Percentiles rank a stretch among this genome's conserved stretches.
Evolutionary conservation across 164 flowering plant species (phyloP).

Genomic region (Protea cynaroides): DNA sequence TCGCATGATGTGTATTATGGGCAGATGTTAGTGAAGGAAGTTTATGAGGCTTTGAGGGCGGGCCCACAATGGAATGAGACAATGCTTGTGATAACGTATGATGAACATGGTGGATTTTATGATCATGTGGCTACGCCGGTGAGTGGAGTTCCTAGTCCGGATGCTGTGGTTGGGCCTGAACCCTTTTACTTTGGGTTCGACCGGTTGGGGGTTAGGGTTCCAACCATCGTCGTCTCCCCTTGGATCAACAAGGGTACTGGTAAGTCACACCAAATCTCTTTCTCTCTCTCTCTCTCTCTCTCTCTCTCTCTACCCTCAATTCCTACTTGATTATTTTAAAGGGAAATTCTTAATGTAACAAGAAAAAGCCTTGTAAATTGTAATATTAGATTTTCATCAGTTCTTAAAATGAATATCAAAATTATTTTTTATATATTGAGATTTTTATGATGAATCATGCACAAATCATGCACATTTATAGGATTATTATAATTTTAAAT

Average conservation of each 20-base stretch:
- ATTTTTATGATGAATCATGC: too few relatives aligned
- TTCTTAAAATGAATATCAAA: too few relatives aligned
- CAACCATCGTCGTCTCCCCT: conserved; percentile 72
- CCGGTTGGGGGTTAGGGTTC: conserved; percentile 86
- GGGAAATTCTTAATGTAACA: too few relatives aligned
- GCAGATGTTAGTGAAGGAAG: conserved; percentile 87
- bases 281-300: background rate
- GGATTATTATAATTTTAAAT: too few relatives aligned
- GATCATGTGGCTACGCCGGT: conserved; percentile 91
- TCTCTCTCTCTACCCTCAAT: background rate
- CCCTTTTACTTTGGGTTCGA: conserved; percentile 69
- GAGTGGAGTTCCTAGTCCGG: conserved; percentile 81
- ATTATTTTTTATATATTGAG: too few relatives aligned
- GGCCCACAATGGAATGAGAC: conserved; percentile 96
- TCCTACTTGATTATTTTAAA: too few relatives aligned
- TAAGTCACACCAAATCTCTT: conserved; percentile 15
- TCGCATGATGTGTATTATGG: conserved; percentile 89
- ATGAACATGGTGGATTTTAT: conserved; percentile 90
- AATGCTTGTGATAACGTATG: conserved; percentile 69
- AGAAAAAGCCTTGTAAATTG: too few relatives aligned
- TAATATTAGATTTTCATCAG: too few relatives aligned
- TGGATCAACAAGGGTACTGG: conserved; percentile 91
- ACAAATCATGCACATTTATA: too few relatives aligned
- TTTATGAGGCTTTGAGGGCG: conserved; percentile 75
- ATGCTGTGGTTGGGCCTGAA: conserved; percentile 76